phyloP scores from a whole-genome alignment of 2,329 filamentous ascomycete species.

The Sclerotinia subarctica region DNA sequence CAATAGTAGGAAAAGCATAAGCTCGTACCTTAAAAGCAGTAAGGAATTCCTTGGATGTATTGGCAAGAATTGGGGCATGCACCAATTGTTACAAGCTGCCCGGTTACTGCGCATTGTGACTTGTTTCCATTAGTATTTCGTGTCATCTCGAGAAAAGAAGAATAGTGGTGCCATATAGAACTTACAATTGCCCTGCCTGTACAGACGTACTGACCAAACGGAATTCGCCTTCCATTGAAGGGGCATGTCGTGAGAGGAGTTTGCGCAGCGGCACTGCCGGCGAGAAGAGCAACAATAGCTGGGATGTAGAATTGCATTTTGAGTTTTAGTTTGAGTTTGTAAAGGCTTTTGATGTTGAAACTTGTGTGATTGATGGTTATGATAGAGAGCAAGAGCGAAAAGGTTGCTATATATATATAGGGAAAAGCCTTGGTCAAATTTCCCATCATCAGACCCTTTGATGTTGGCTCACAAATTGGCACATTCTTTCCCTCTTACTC shows the following conservation, averaged over 20 bases:
- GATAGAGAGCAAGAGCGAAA: not conserved
- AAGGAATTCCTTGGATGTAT: not conserved
- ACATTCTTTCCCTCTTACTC: too few species aligned
- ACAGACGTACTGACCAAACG: not conserved
- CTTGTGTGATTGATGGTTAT: not conserved
- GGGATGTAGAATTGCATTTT: slow-evolving; percentile 4
- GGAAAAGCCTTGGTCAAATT: too few species aligned
- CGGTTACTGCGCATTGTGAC: slow-evolving; percentile 2
- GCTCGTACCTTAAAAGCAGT: not conserved
- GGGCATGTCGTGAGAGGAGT: not conserved
- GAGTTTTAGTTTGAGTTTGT: not conserved
- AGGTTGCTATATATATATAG: not conserved
- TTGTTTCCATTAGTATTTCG: not conserved
- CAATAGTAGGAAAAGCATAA: not conserved
- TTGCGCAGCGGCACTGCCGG: not conserved
- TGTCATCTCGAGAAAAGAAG: not conserved
- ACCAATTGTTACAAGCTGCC: not conserved
- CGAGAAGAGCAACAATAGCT: not conserved
- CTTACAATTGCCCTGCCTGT: not conserved
- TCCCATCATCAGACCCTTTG: too few species aligned
- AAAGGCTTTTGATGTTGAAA: not conserved
- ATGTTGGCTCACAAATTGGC: too few species aligned
- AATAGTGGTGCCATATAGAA: not conserved
- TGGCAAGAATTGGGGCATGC: not conserved
- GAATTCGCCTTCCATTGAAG: not conserved